Evolutionary conservation across 2,329 filamentous ascomycete species (phyloP).

Genomic region (Colletotrichum sp.): DNA sequence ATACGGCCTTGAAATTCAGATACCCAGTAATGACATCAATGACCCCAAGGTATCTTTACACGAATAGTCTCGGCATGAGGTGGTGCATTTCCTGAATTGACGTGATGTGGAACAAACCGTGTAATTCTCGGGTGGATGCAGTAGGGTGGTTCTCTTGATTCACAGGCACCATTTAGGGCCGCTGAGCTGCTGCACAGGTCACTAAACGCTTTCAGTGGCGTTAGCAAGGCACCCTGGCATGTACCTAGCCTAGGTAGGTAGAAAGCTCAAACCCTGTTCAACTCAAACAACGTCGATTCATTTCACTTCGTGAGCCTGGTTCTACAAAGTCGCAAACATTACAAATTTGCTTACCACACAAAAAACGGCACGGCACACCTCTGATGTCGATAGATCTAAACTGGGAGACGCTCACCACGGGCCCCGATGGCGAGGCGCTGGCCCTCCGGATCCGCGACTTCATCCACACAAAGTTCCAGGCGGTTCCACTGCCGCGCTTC

Average conservation of each 20-base stretch:
- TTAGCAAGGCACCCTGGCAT: not conserved
- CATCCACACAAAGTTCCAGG: constrained; percentile 95
- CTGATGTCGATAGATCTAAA: constrained; percentile 96
- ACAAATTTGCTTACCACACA: not conserved
- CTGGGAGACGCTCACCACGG: constrained; percentile 91
- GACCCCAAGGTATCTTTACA: not conserved
- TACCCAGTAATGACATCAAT: constrained; percentile 12
- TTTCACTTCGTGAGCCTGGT: not conserved
- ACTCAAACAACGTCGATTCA: not conserved
- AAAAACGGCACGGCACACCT: not conserved
- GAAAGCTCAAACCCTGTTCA: not conserved
- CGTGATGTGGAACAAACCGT: not conserved
- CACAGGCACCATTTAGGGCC: not conserved
- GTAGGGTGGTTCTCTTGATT: not conserved
- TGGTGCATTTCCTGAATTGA: not conserved
- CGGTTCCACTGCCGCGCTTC: constrained; percentile 88
- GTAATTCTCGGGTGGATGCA: not conserved
- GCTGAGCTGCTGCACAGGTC: not conserved
- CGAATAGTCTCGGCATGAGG: not conserved
- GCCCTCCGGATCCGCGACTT: constrained; percentile 89
- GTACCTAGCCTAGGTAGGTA: not conserved
- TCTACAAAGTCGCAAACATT: not conserved
- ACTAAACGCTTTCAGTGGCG: not conserved
- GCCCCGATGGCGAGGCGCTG: constrained; percentile 83
- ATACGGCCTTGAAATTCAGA: constrained; percentile 12